Evolutionary conservation across 371 early-diverging fungal species (phyloP).

Genomic region (Syncephalis fuscata): DNA sequence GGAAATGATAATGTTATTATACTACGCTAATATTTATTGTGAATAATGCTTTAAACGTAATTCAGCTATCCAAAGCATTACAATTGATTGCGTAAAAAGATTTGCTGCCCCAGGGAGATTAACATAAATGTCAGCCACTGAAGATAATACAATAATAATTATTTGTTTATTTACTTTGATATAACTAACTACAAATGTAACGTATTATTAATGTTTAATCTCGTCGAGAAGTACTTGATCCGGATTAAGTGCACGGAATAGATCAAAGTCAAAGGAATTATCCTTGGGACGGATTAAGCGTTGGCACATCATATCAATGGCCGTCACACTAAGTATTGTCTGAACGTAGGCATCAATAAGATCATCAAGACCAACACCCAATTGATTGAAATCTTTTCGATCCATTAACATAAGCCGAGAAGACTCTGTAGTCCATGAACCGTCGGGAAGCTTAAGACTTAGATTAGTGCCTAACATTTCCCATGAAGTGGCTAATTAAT

Average conservation of each 20-base stretch:
- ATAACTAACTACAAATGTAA: too few species aligned
- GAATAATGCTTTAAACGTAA: too few species aligned
- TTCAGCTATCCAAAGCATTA: too few species aligned
- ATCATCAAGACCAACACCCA: conserved; percentile 81
- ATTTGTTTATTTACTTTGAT: too few species aligned
- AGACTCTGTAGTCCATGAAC: conserved; percentile 79
- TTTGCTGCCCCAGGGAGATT: too few species aligned
- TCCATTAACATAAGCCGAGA: conserved; percentile 78
- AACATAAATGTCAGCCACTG: too few species aligned
- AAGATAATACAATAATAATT: too few species aligned
- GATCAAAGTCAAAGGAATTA: conserved; percentile 52
- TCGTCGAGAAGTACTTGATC: conserved; percentile 65
- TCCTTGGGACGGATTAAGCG: conserved; percentile 38
- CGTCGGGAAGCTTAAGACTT: conserved; percentile 56
- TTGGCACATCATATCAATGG: conserved; percentile 76
- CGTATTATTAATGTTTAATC: conserved; percentile 14
- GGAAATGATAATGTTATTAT: too few species aligned
- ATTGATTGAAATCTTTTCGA: conserved; percentile 82
- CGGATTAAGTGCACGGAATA: conserved; percentile 75
- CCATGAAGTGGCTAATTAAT: conserved; percentile 64
- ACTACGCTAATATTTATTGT: too few species aligned
- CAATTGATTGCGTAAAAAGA: too few species aligned
- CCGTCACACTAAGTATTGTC: conserved; percentile 73
- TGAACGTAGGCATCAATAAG: conserved; percentile 89
- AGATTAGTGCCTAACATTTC: conserved; percentile 91